A percentile compares a stretch with the other conserved stretches of the same genome.
These are phyloP conservation scores for Penicillium subrubescens DNA, from an alignment of 495 filamentous ascomycete genomes.

Conservation along the genomic window DNA sequence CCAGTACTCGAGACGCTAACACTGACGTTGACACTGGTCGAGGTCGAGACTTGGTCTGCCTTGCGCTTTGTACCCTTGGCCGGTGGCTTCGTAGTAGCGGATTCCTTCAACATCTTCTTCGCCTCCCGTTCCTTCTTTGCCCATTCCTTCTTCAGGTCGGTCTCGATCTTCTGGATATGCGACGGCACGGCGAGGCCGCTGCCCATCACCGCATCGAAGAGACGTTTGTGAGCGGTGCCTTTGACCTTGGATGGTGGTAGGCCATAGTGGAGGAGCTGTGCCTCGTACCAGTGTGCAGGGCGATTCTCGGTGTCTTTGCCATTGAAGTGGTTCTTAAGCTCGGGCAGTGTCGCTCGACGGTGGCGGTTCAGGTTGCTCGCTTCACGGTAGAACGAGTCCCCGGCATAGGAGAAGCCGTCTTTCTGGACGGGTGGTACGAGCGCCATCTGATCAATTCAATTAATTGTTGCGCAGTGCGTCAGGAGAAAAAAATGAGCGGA, in stretches of 20 bases:
- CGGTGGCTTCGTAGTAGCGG: background rate
- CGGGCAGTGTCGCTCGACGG: background rate
- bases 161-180: background rate
- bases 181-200: background rate
- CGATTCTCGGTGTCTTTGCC: background rate
- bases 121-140: background rate
- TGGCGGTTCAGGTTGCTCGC: background rate
- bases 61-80: background rate
- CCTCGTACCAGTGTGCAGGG: background rate
- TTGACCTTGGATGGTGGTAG: background rate
- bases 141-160: background rate
- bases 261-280: background rate
- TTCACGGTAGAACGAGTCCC: background rate
- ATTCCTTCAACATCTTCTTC: constrained; percentile 1
- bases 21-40: background rate
- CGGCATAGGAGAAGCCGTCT: background rate
- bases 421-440: background rate
- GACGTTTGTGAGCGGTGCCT: background rate
- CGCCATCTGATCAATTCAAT: background rate
- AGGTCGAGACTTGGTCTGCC: constrained; percentile 1
- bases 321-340: background rate
- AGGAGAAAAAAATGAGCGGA: background rate
- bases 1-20: background rate
- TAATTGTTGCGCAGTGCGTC: background rate
- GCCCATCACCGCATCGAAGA: background rate